Evolutionary conservation across 2,329 filamentous ascomycete species (phyloP).

Genomic region (Annulohypoxylon truncatum): DNA sequence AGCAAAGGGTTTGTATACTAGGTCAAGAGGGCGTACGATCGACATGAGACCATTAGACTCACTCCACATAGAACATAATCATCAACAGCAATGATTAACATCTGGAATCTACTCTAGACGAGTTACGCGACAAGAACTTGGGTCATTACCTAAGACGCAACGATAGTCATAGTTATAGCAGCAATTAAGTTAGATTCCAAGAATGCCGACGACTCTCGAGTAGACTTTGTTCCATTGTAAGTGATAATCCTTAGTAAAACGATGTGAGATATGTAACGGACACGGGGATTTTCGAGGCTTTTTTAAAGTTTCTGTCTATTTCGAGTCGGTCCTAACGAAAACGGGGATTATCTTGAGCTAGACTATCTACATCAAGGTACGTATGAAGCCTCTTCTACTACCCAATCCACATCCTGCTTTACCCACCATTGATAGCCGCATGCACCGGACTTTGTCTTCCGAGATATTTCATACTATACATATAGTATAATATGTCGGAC

Average conservation of each 20-base stretch:
- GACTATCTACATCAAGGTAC: neutral
- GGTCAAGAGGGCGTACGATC: constrained; percentile 26
- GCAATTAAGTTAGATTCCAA: neutral
- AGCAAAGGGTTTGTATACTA: constrained; percentile 24
- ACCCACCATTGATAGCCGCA: neutral
- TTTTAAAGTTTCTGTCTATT: neutral
- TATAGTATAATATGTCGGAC: neutral
- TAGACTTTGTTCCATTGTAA: neutral
- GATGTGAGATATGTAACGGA: neutral
- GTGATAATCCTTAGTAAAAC: neutral
- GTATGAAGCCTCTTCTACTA: neutral
- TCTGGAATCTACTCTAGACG: neutral
- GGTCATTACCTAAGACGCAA: neutral
- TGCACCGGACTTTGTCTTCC: neutral
- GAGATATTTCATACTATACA: neutral
- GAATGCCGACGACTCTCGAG: neutral
- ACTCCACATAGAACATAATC: constrained; percentile 40
- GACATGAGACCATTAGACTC: constrained; percentile 29
- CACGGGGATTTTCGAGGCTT: neutral
- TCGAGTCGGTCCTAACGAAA: neutral
- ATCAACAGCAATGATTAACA: neutral
- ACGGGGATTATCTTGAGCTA: neutral
- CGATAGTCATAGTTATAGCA: neutral
- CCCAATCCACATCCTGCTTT: neutral
- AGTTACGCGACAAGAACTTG: neutral